A percentile compares a stretch with the other conserved stretches of the same genome.
Conservation (phyloP, 352 stramenopile species). For the Pythium insidiosum region DNA sequence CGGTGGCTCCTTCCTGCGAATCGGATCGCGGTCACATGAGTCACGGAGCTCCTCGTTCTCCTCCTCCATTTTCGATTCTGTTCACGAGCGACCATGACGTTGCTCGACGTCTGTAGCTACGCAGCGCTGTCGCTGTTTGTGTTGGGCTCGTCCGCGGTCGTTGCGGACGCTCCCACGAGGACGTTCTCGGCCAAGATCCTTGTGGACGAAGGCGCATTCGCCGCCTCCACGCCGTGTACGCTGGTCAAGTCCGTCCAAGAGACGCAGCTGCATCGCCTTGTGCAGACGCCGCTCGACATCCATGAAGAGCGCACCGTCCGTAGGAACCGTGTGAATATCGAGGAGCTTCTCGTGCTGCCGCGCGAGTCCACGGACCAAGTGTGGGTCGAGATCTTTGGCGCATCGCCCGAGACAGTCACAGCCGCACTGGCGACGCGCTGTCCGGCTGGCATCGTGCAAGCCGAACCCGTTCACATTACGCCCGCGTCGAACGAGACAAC, state of each 20-base stretch:
- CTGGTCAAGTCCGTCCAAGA: slow-evolving; percentile 5
- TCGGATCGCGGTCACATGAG: too few relatives aligned
- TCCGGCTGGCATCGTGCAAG: background rate
- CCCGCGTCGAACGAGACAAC: too few relatives aligned
- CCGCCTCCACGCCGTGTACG: too few relatives aligned
- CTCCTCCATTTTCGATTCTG: too few relatives aligned
- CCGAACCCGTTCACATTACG: too few relatives aligned
- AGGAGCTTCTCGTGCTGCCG: slow-evolving; percentile 1
- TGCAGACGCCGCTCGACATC: slow-evolving; percentile 6
- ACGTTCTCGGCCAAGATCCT: slow-evolving; percentile 5
- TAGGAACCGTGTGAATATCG: slow-evolving; percentile 9
- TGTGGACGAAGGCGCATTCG: background rate
- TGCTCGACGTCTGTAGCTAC: too few relatives aligned
- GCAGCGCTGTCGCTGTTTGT: too few relatives aligned
- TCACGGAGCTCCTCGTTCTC: too few relatives aligned
- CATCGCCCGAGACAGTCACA: slow-evolving; percentile 4
- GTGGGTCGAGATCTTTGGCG: slow-evolving; percentile 11
- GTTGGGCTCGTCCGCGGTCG: too few relatives aligned
- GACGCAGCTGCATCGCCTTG: slow-evolving; percentile 11
- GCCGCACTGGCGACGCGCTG: slow-evolving; percentile 3
- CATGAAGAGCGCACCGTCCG: slow-evolving; percentile 7
- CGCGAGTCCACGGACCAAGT: slow-evolving; percentile 1
- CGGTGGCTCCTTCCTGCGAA: too few relatives aligned
- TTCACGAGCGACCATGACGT: too few relatives aligned
- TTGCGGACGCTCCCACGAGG: too few relatives aligned